Evolutionary conservation across 768 basidiomycete species (phyloP).

Genomic region (Roridomyces roridus): DNA sequence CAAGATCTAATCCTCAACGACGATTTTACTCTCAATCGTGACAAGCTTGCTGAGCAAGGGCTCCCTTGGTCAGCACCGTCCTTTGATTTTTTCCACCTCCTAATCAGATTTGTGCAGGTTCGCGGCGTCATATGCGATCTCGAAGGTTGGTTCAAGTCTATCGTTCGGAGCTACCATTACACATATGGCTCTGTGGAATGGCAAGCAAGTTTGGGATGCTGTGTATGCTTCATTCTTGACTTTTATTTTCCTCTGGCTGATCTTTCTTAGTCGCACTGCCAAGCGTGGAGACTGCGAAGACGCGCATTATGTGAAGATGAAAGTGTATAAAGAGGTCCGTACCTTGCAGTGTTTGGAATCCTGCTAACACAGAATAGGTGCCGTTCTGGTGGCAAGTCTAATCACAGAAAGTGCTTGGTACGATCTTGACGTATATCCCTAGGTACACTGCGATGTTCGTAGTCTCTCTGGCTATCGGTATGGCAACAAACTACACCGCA

Average conservation of each 20-base stretch:
- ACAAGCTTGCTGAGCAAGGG: constrained; percentile 49
- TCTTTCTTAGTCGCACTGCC: not conserved
- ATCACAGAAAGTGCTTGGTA: no score
- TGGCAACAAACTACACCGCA: constrained; percentile 60
- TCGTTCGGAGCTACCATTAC: constrained; percentile 55
- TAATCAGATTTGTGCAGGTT: no score
- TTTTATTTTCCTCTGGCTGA: not conserved
- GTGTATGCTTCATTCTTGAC: constrained; percentile 35
- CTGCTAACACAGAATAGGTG: constrained; percentile 29
- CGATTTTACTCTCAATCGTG: constrained; percentile 53
- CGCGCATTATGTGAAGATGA: constrained; percentile 65
- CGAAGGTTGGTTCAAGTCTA: constrained; percentile 43
- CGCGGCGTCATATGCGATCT: constrained; percentile 49
- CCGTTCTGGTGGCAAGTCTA: constrained; percentile 46
- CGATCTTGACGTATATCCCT: no score
- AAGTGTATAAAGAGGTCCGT: constrained; percentile 36
- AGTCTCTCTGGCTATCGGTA: constrained; percentile 54
- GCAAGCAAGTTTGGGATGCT: constrained; percentile 50
- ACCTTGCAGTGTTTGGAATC: constrained; percentile 30
- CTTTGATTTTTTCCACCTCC: no score
- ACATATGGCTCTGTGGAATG: constrained; percentile 61
- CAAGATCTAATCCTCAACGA: constrained; percentile 59
- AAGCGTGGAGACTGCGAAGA: constrained; percentile 48
- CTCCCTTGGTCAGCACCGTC: constrained; percentile 42
- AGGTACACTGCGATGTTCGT: constrained; percentile 49